Percentiles rank a stretch among this genome's conserved stretches.
Conservation (phyloP, 2,329 filamentous ascomycete species). For the Aspergillus novofumigatus region DNA sequence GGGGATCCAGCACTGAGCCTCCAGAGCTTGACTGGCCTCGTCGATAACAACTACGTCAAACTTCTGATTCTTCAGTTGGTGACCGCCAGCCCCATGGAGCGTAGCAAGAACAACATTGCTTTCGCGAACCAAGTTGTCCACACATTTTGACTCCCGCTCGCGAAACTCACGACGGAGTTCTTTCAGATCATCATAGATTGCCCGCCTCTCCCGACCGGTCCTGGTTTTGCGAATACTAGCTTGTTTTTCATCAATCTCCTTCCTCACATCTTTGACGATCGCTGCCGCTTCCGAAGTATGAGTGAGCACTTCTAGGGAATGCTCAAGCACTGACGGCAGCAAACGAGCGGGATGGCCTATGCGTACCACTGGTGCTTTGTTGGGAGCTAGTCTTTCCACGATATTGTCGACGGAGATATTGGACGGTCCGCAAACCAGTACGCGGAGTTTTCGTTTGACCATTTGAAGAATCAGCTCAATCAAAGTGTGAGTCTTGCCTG, state of each 20-base stretch:
- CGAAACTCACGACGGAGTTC: constrained; percentile 84
- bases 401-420: constrained; percentile 99
- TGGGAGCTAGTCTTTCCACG: constrained; percentile 80
- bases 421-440: constrained; percentile 92
- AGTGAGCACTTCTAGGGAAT: constrained; percentile 87
- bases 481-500: constrained; percentile 93
- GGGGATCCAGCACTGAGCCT: constrained; percentile 96
- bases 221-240: constrained; percentile 82
- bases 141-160: constrained; percentile 76
- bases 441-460: constrained; percentile 64
- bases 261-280: constrained; percentile 84
- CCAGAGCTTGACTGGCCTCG: constrained; percentile 90
- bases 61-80: constrained; percentile 70
- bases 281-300: constrained; percentile 83
- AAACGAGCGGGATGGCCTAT: constrained; percentile 90
- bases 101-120: constrained; percentile 91
- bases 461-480: constrained; percentile 95
- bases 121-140: constrained; percentile 66
- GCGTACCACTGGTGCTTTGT: constrained; percentile 81
- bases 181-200: constrained; percentile 80
- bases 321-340: constrained; percentile 78
- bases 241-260: constrained; percentile 91
- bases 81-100: constrained; percentile 84
- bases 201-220: constrained; percentile 71
- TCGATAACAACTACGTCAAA: constrained; percentile 97